These are phyloP conservation scores for Starmera pachycereana DNA, from an alignment of 805 yeast species.

Conservation along the genomic window DNA sequence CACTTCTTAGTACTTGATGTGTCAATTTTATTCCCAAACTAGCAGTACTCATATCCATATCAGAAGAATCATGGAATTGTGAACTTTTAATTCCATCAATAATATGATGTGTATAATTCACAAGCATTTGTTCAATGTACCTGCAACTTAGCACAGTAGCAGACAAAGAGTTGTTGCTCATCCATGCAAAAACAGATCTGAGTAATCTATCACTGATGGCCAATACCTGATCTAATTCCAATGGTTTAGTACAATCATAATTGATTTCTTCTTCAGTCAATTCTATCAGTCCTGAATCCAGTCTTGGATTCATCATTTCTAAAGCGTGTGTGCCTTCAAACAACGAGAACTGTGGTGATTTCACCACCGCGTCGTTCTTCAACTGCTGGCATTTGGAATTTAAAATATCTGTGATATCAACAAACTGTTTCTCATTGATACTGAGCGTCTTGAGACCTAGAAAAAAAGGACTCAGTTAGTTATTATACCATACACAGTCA, in stretches of 20 bases:
- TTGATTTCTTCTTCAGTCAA: slow-evolving; percentile 32
- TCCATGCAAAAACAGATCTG: slow-evolving; percentile 58
- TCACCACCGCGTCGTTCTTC: slow-evolving; percentile 45
- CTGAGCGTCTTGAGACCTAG: neutral
- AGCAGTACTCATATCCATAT: neutral
- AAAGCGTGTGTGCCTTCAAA: slow-evolving; percentile 83
- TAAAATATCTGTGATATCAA: slow-evolving; percentile 50
- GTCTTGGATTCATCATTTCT: slow-evolving; percentile 58
- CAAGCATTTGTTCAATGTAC: slow-evolving; percentile 52
- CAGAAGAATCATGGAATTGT: slow-evolving; percentile 3
- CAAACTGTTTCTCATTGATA: slow-evolving; percentile 10
- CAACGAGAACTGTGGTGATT: slow-evolving; percentile 50
- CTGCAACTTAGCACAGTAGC: slow-evolving; percentile 70
- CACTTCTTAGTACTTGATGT: slow-evolving; percentile 40
- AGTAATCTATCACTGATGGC: slow-evolving; percentile 45
- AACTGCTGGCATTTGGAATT: slow-evolving; percentile 29
- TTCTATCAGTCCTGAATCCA: slow-evolving; percentile 70
- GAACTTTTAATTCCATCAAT: slow-evolving; percentile 5
- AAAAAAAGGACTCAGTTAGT: neutral
- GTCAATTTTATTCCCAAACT: slow-evolving; percentile 19
- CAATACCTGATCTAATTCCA: slow-evolving; percentile 30
- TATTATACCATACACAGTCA: no score
- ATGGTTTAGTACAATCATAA: slow-evolving; percentile 34
- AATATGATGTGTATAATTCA: slow-evolving; percentile 24
- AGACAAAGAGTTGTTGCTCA: slow-evolving; percentile 62